Conservation (phyloP, 441 rosid species). For the Gossypium gossypioides region DNA sequence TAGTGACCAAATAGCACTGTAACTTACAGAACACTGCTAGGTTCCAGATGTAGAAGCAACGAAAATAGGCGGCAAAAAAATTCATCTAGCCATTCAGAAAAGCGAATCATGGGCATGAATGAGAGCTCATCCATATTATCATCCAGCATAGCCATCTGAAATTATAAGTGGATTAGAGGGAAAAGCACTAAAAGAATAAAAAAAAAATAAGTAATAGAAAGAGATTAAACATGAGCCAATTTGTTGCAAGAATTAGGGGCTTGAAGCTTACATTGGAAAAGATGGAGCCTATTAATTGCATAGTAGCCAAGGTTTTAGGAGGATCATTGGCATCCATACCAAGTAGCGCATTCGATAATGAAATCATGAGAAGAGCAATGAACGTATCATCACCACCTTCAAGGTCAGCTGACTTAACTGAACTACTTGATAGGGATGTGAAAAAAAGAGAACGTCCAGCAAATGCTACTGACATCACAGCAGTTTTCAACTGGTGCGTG, state of each 20-base stretch:
- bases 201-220: background rate
- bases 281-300: constrained; percentile 97
- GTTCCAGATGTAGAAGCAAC: constrained; percentile 87
- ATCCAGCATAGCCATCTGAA: constrained; percentile 78
- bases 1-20: background rate
- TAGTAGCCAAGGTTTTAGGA: constrained; percentile 92
- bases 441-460: constrained; percentile 87
- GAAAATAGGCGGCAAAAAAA: constrained; percentile 85
- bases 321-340: constrained; percentile 99
- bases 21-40: constrained; percentile 86
- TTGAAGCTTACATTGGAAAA: constrained; percentile 84
- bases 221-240: constrained; percentile 3
- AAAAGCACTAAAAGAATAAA: background rate
- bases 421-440: constrained; percentile 48
- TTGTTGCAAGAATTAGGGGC: constrained; percentile 1
- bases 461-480: constrained; percentile 94
- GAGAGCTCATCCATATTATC: constrained; percentile 58
- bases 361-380: constrained; percentile 66
- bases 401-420: constrained; percentile 45
- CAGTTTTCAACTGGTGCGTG: constrained; percentile 98
- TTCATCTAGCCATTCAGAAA: constrained; percentile 98
- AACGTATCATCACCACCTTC: constrained; percentile 39
- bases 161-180: constrained; percentile 16
- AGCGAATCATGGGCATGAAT: constrained; percentile 61
- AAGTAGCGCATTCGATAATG: constrained; percentile 87